Percentiles rank a stretch among this genome's conserved stretches.
Evolutionary conservation across 2,329 filamentous ascomycete genomes (phyloP).

Genomic region (Penicillium sp.): DNA sequence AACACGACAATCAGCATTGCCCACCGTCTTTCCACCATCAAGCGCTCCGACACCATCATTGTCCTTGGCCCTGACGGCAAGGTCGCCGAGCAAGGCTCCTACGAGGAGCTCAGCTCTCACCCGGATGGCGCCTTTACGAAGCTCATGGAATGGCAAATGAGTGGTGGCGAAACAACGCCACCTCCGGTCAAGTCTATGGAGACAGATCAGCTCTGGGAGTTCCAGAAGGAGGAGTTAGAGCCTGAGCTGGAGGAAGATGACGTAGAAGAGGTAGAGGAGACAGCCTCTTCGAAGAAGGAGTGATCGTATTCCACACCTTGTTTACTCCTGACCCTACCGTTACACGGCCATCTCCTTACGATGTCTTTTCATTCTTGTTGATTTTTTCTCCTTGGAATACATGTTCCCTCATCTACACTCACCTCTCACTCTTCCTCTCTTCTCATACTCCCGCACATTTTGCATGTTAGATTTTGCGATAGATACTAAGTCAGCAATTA

Average conservation of each 20-base stretch:
- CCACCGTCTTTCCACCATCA: conserved; percentile 92
- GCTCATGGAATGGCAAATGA: conserved; percentile 99
- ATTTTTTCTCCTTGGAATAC: background rate
- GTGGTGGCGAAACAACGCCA: conserved; percentile 62
- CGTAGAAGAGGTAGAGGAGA: conserved; percentile 20
- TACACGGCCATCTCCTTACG: background rate
- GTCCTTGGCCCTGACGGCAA: conserved; percentile 81
- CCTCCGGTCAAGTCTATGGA: conserved; percentile 35
- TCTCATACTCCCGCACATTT: conserved; percentile 4
- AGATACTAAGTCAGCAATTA: conserved; percentile 10
- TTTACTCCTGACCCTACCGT: background rate
- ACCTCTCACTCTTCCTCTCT: conserved; percentile 5
- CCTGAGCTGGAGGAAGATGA: conserved; percentile 35
- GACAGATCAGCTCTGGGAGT: conserved; percentile 52
- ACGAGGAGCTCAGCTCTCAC: conserved; percentile 69
- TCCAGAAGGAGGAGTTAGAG: conserved; percentile 36
- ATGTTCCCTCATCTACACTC: conserved; percentile 3
- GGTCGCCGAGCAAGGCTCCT: conserved; percentile 88
- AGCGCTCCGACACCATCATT: conserved; percentile 90
- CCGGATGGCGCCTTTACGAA: conserved; percentile 82
- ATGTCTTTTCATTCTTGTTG: background rate
- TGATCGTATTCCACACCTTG: conserved; percentile 2
- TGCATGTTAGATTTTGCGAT: conserved; percentile 11
- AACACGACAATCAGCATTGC: conserved; percentile 98
- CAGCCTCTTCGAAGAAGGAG: conserved; percentile 13